Evolutionary conservation across 306 rosid species (phyloP), one percentile per base, ranked within the genome.

Genomic region (Geum urbanum): DNA sequence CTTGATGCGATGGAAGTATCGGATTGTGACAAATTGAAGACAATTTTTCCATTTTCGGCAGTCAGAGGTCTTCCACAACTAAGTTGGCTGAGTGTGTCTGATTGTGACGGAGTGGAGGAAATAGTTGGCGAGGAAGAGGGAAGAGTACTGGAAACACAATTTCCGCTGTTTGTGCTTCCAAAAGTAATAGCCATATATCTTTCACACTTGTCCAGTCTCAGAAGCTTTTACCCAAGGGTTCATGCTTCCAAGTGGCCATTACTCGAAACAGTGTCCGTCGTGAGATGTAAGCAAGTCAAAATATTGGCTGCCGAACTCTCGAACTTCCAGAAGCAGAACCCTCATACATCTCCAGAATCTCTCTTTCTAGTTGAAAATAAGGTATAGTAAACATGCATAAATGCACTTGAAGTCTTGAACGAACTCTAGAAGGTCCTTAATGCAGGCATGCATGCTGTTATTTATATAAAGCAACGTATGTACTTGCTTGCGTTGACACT

Each of bases 41-140:
- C 18, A 4, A 52, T 18, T 12, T 52, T 52, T 8, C 24, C 13
- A 8, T 22, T 5, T 5, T 52, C 12, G 3, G 27, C 6, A 5
- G 57, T 11, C 24, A 52, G 27, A 18, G 5, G 12, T 52, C 57
- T 52, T 18, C 27, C 8, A 0, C 18, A 52, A 5, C 57, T 52
- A 18, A 1, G 3, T 18, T 2, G 0, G 1, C 27, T 52, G 27
- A 0, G 0, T 0, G 11, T 52, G 24, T 0, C 0, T 0, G 0
- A 0, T 0, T 52, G 57, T 55, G 3, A 9, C 9, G 15, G 11
- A 22, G 37, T 55, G 15, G 39, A 10, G 37, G 39, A 55, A 55
- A 55, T 55, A 32, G 4, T 19, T 20, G 2, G 2, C 4, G 15
- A 13, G 1, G 60, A 55, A 22, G 15, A 22, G 11, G 37, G 37